These are phyloP conservation scores for Penicillium arizonense DNA, from an alignment of 495 filamentous ascomycete species.

Conservation along the genomic window DNA sequence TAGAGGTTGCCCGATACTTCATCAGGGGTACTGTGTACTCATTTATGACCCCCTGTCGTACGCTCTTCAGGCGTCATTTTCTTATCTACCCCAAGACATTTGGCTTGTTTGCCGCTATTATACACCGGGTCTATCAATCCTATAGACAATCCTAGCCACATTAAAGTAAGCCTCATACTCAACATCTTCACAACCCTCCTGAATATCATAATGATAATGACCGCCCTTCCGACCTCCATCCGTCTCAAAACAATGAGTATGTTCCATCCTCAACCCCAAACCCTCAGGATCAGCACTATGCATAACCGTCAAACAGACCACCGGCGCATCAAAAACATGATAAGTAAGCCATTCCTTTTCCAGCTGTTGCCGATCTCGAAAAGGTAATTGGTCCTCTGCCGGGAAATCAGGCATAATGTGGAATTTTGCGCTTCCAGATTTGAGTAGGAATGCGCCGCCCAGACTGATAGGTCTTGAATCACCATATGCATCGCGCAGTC, in stretches of 20 bases:
- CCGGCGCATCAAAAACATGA: constrained; percentile 32
- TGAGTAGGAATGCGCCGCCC: constrained; percentile 37
- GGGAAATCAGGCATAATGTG: constrained; percentile 50
- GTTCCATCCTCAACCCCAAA: constrained; percentile 38
- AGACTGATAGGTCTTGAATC: constrained; percentile 28
- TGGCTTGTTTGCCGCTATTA: not conserved
- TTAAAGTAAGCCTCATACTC: constrained; percentile 44
- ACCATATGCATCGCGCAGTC: constrained; percentile 24
- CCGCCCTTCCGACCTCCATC: constrained; percentile 27
- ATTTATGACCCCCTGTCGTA: too few relatives aligned
- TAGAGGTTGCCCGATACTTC: too few relatives aligned
- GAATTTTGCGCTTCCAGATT: constrained; percentile 29
- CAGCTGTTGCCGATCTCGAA: constrained; percentile 22
- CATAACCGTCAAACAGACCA: constrained; percentile 38
- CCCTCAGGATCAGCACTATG: constrained; percentile 36
- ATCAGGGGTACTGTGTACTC: too few relatives aligned
- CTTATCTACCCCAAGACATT: too few relatives aligned
- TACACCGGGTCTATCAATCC: constrained; percentile 31
- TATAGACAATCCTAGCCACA: constrained; percentile 31
- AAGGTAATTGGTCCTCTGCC: constrained; percentile 20
- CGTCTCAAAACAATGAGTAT: constrained; percentile 42
- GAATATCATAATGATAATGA: constrained; percentile 42
- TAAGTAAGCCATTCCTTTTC: constrained; percentile 34
- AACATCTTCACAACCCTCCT: constrained; percentile 22
- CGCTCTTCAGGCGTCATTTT: too few relatives aligned